Conservation (phyloP, 2,329 filamentous ascomycete genomes). For the Talaromyces amestolkiae region DNA sequence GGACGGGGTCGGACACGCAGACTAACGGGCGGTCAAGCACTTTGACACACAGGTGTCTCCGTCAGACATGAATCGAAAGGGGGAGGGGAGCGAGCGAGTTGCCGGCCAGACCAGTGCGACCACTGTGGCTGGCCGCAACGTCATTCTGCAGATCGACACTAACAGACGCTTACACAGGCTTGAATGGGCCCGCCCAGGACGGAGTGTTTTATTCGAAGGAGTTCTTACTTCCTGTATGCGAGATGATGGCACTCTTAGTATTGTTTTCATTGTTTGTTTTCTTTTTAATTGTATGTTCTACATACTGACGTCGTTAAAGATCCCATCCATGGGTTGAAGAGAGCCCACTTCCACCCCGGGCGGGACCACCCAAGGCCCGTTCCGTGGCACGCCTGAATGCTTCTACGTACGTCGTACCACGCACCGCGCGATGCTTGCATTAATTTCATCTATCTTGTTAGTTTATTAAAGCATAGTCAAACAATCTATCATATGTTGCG, state of each 20-base stretch:
- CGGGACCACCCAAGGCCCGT: neutral
- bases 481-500: neutral
- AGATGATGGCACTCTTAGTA: neutral
- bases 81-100: neutral
- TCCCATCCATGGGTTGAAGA: neutral
- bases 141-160: conserved; percentile 7
- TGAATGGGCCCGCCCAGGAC: neutral
- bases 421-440: neutral
- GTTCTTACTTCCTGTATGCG: neutral
- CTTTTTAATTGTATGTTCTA: neutral
- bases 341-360: neutral
- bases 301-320: neutral
- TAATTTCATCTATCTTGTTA: neutral
- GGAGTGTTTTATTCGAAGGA: neutral
- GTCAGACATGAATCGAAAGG: neutral
- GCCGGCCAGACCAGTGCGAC: neutral
- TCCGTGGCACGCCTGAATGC: neutral
- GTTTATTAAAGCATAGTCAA: neutral
- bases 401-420: neutral
- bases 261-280: neutral
- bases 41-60: neutral
- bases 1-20: neutral
- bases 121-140: neutral
- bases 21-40: conserved; percentile 4
- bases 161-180: neutral